Percentiles rank a stretch among this genome's conserved stretches.
phyloP scores from a whole-genome alignment of 768 basidiomycete species.

The Amanita inopinata region DNA sequence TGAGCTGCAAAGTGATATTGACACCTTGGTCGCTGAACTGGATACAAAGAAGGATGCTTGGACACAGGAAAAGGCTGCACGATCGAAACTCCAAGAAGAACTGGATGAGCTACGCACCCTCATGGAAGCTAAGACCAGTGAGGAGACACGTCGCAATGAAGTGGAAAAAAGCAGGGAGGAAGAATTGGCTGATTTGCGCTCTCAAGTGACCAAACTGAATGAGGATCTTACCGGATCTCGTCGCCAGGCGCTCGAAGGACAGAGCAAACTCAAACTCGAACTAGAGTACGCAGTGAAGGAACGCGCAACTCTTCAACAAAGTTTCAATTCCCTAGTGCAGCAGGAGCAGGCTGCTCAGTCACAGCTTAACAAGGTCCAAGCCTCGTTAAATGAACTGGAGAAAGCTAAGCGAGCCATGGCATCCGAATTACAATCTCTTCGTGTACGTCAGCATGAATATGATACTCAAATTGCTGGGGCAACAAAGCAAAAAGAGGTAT shows the following conservation, averaged over 20 bases:
- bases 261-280: constrained; percentile 70
- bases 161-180: constrained; percentile 82
- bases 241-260: constrained; percentile 47
- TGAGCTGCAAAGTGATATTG: constrained; percentile 63
- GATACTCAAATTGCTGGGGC: constrained; percentile 57
- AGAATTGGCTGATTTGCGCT: constrained; percentile 67
- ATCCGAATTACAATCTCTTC: constrained; percentile 64
- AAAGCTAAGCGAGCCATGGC: constrained; percentile 59
- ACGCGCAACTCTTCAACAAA: constrained; percentile 45
- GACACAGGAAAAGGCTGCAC: constrained; percentile 32
- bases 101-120: constrained; percentile 79
- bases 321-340: constrained; percentile 56
- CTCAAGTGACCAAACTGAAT: constrained; percentile 50
- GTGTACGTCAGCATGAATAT: constrained; percentile 55
- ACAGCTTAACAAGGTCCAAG: constrained; percentile 38
- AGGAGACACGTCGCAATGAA: constrained; percentile 76
- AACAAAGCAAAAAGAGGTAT: constrained; percentile 65
- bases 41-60: constrained; percentile 48
- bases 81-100: constrained; percentile 65
- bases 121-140: constrained; percentile 77
- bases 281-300: constrained; percentile 56
- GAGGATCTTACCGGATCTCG: constrained; percentile 61
- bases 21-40: constrained; percentile 54
- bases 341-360: constrained; percentile 45
- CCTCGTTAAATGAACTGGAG: constrained; percentile 46